A percentile compares a stretch with the other conserved stretches of the same genome.
phyloP scores from a whole-genome alignment of 768 basidiomycete genomes.

The Agaricus subrufescens region DNA sequence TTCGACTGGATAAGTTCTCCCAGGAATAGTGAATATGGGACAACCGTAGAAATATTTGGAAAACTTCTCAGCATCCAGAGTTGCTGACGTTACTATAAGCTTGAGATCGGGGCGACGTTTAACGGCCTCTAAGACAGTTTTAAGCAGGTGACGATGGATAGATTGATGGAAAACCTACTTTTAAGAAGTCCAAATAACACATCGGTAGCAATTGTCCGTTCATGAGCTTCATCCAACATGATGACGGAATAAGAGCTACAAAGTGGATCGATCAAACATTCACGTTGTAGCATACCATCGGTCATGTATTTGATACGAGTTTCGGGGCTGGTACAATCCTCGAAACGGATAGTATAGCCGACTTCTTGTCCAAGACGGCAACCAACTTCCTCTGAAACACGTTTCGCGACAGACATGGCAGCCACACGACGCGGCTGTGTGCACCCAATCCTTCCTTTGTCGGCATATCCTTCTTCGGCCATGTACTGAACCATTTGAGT shows the following conservation, averaged over 20 bases:
- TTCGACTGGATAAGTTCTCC: constrained; percentile 98
- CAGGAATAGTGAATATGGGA: constrained; percentile 99
- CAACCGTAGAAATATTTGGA: constrained; percentile 99
- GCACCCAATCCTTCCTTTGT: constrained; percentile 88
- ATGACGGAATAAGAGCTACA: constrained; percentile 90
- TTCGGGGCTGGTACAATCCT: constrained; percentile 98
- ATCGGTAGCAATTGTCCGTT: constrained; percentile 97
- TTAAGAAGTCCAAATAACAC: constrained; percentile 95
- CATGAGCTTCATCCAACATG: constrained; percentile 99
- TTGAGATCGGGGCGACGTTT: constrained; percentile 94
- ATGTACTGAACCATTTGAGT: constrained; percentile 99
- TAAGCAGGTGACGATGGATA: constrained; percentile 12
- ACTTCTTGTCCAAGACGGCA: constrained; percentile 97
- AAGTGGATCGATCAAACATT: constrained; percentile 93
- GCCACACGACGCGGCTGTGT: constrained; percentile 99
- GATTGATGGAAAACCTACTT: constrained; percentile 41
- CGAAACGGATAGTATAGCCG: constrained; percentile 98
- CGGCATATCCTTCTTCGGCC: constrained; percentile 91
- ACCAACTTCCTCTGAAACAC: constrained; percentile 97
- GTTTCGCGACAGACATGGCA: constrained; percentile 98
- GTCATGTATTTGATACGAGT: constrained; percentile 99
- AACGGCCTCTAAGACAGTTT: constrained; percentile 67
- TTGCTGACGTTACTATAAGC: constrained; percentile 97
- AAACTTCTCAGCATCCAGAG: constrained; percentile 99
- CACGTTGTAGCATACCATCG: constrained; percentile 98